Conservation (phyloP, 2,329 filamentous ascomycete species). For the Scedosporium aurantiacum region DNA sequence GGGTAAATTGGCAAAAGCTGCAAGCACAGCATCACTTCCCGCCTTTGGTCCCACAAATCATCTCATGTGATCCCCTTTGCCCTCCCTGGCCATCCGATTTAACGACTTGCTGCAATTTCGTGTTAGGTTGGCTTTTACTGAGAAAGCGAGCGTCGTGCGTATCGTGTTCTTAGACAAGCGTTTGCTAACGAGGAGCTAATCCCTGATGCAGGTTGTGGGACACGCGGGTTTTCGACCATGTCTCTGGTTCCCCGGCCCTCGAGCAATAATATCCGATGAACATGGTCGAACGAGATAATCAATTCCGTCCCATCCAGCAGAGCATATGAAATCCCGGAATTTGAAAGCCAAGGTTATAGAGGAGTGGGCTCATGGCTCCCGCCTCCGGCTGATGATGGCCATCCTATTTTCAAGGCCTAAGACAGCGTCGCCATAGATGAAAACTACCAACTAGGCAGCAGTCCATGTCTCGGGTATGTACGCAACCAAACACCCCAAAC, state of each 20-base stretch:
- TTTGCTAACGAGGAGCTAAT: not conserved
- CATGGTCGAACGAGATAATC: not conserved
- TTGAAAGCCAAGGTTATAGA: not conserved
- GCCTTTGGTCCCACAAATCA: not conserved
- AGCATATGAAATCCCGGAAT: not conserved
- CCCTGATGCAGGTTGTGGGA: not conserved
- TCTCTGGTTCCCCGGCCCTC: not conserved
- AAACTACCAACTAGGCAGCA: not conserved
- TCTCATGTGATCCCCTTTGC: constrained; percentile 4
- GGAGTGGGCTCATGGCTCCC: not conserved
- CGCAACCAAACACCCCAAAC: not conserved
- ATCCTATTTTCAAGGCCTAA: not conserved
- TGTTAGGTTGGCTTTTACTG: not conserved
- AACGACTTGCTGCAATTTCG: not conserved
- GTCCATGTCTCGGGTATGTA: not conserved
- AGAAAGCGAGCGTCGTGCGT: not conserved
- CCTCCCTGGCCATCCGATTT: not conserved
- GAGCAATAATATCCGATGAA: not conserved
- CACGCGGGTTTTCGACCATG: not conserved
- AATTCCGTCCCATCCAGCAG: not conserved
- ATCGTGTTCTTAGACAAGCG: not conserved
- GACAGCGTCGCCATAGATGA: not conserved
- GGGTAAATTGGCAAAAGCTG: constrained; percentile 1
- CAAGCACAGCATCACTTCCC: not conserved
- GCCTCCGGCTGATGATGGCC: not conserved